Percentiles rank a stretch among this genome's conserved stretches.
Conservation (phyloP, 2,329 filamentous ascomycete genomes). For the Talaromyces sp. region DNA sequence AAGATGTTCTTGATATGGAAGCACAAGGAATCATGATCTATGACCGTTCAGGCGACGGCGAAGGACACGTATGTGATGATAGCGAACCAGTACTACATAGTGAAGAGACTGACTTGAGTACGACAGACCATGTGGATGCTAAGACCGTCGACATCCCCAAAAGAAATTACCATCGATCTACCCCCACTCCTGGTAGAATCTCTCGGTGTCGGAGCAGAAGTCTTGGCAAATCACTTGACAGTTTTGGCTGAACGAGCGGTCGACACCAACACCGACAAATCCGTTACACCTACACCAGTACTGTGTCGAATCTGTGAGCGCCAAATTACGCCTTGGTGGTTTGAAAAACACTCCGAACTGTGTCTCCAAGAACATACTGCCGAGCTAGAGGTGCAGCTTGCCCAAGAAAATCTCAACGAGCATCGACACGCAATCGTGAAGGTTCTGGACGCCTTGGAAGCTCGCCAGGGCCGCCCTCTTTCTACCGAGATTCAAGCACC, state of each 20-base stretch:
- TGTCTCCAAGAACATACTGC: constrained; percentile 94
- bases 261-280: constrained; percentile 66
- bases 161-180: constrained; percentile 94
- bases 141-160: constrained; percentile 78
- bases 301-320: constrained; percentile 96
- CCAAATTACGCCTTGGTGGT: constrained; percentile 98
- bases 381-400: constrained; percentile 96
- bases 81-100: background rate
- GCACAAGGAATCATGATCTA: constrained; percentile 99
- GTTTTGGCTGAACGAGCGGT: constrained; percentile 78
- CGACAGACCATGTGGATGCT: constrained; percentile 98
- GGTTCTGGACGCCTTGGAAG: constrained; percentile 87
- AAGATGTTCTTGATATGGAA: constrained; percentile 70
- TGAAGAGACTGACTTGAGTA: constrained; percentile 24
- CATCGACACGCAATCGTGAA: constrained; percentile 93
- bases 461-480: constrained; percentile 46
- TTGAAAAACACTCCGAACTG: constrained; percentile 96
- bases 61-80: constrained; percentile 72
- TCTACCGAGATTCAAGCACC: constrained; percentile 37
- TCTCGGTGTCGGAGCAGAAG: constrained; percentile 87
- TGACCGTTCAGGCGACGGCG: constrained; percentile 76
- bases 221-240: constrained; percentile 90
- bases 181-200: constrained; percentile 86
- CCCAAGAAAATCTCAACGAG: constrained; percentile 86
- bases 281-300: constrained; percentile 77